Percentiles rank a stretch among this genome's conserved stretches.
These are phyloP conservation scores for Naganishia cerealis DNA, from an alignment of 1,284 basidiomycete species.

Conservation along the genomic window DNA sequence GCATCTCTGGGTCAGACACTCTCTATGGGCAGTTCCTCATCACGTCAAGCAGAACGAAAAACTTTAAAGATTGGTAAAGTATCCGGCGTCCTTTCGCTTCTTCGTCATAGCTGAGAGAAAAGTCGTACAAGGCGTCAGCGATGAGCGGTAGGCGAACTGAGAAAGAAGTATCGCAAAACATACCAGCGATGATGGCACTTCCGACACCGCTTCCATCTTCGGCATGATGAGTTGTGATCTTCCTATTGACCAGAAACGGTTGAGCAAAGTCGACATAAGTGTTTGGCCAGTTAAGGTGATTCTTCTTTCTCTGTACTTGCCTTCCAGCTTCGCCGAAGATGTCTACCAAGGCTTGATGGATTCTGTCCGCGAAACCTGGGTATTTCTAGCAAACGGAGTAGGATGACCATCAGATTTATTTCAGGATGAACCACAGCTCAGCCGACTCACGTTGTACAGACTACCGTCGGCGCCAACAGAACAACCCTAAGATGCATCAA, in stretches of 20 bases:
- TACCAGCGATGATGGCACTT: conserved; percentile 90
- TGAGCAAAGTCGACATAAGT: background rate
- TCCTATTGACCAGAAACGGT: conserved; percentile 55
- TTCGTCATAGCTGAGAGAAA: conserved; percentile 63
- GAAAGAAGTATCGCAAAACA: conserved; percentile 42
- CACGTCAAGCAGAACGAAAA: background rate
- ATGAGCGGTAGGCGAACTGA: conserved; percentile 15
- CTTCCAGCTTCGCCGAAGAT: conserved; percentile 91
- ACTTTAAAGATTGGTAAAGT: conserved; percentile 44
- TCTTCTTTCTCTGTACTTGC: conserved; percentile 56
- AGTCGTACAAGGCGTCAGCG: background rate
- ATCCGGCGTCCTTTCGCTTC: conserved; percentile 58
- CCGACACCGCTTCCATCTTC: conserved; percentile 95
- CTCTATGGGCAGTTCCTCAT: background rate
- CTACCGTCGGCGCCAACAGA: conserved; percentile 87
- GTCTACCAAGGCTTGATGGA: conserved; percentile 83
- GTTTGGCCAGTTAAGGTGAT: no score
- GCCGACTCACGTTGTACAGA: conserved; percentile 75
- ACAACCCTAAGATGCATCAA: conserved; percentile 60
- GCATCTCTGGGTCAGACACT: background rate
- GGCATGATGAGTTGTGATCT: conserved; percentile 83
- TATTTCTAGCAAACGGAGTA: conserved; percentile 70
- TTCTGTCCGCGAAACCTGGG: conserved; percentile 82
- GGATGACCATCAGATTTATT: background rate
- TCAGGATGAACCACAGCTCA: background rate